A percentile compares a stretch with the other conserved stretches of the same genome.
Evolutionary conservation across 2,329 filamentous ascomycete species (phyloP).

Genomic region (Hysterium pulicare): DNA sequence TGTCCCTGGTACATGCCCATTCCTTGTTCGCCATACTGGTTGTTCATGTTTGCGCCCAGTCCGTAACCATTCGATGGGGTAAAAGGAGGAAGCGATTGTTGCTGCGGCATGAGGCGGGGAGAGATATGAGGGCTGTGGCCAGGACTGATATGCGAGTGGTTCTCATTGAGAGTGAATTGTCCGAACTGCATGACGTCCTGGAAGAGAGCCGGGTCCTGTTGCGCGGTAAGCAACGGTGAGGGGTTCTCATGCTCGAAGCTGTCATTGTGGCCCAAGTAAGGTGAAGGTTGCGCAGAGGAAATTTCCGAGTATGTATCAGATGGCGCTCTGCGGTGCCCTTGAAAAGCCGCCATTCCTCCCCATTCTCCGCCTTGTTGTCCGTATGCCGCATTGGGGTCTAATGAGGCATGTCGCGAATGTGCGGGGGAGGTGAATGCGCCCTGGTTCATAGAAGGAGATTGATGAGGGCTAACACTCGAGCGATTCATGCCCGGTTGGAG

Average conservation of each 20-base stretch:
- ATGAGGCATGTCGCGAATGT: slow-evolving; percentile 58
- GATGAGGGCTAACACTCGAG: slow-evolving; percentile 50
- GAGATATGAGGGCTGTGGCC: slow-evolving; percentile 70
- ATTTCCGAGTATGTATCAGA: slow-evolving; percentile 89
- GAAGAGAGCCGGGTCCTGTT: slow-evolving; percentile 68
- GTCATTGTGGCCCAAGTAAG: slow-evolving; percentile 74
- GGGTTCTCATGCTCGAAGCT: slow-evolving; percentile 73
- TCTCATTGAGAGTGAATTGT: slow-evolving; percentile 66
- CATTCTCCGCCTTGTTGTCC: slow-evolving; percentile 56
- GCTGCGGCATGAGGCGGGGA: slow-evolving; percentile 65
- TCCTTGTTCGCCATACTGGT: slow-evolving; percentile 45
- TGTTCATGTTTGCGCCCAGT: slow-evolving; percentile 45
- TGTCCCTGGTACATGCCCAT: slow-evolving; percentile 52
- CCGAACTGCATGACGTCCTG: slow-evolving; percentile 75
- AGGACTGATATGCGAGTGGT: slow-evolving; percentile 52
- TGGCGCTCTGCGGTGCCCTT: slow-evolving; percentile 75
- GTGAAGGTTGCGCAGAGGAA: slow-evolving; percentile 79
- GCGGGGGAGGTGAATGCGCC: slow-evolving; percentile 51
- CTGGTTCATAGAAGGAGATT: slow-evolving; percentile 54
- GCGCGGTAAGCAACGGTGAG: slow-evolving; percentile 74
- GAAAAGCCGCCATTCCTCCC: slow-evolving; percentile 62
- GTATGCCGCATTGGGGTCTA: slow-evolving; percentile 61
- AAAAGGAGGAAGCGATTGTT: slow-evolving; percentile 52
- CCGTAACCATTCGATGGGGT: slow-evolving; percentile 45
- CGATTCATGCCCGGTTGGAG: slow-evolving; percentile 52